A percentile compares a stretch with the other conserved stretches of the same genome.
Evolutionary conservation across 129 eudicot genomes (phyloP).

Genomic region (Cynara cardunculus): DNA sequence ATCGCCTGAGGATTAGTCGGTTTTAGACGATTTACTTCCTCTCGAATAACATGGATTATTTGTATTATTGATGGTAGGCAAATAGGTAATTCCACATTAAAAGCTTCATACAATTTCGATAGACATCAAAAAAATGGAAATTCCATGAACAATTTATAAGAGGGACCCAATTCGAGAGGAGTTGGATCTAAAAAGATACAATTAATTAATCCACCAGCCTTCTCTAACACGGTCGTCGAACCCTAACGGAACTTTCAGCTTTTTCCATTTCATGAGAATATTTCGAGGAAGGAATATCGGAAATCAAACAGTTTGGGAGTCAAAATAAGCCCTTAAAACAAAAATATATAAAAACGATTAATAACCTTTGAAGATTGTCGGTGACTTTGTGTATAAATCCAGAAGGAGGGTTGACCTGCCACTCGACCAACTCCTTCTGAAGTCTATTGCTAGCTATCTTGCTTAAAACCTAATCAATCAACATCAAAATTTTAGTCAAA

Average conservation of each 20-base stretch:
- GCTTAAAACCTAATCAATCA: slow-evolving; percentile 59
- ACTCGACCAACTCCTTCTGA: slow-evolving; percentile 95
- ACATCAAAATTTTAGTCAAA: not conserved
- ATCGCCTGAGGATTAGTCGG: too few relatives aligned
- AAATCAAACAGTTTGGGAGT: slow-evolving; percentile 2
- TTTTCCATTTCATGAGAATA: not conserved
- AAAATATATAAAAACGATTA: not conserved
- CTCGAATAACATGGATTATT: not conserved
- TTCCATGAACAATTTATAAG: not conserved
- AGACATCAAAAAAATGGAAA: not conserved
- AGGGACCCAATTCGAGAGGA: not conserved
- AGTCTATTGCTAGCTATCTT: slow-evolving; percentile 90
- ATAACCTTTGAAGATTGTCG: slow-evolving; percentile 90
- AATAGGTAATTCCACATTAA: not conserved
- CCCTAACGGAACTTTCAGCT: not conserved
- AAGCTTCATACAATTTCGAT: not conserved
- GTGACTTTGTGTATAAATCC: slow-evolving; percentile 82
- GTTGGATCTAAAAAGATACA: not conserved
- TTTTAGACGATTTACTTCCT: not conserved
- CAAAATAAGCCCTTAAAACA: slow-evolving; percentile 4
- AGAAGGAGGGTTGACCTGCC: slow-evolving; percentile 92
- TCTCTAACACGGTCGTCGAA: not conserved
- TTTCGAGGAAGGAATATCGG: not conserved
- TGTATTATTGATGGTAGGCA: not conserved
- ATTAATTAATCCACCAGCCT: not conserved